Evolutionary conservation across 2,329 filamentous ascomycete genomes (phyloP), one percentile per base, ranked within the genome.

Genomic region (Fusarium oxysporum): DNA sequence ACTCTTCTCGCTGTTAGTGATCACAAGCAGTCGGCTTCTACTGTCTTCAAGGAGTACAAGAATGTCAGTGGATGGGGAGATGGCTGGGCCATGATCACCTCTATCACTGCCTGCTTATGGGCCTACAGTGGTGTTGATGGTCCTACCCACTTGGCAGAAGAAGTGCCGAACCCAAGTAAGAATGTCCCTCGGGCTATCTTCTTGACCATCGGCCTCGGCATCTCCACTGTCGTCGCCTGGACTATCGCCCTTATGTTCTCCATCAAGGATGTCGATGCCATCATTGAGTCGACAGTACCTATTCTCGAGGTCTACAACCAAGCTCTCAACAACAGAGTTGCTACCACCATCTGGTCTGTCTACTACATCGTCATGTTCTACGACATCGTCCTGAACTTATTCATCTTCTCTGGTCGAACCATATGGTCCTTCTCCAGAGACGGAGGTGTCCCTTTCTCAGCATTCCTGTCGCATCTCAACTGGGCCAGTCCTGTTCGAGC

Each of bases 351-450:
- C 32, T 78, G 73, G 71, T 66, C 66, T 1, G 66, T 78, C 4
- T 78, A 76, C 45, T 78, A 77, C 32, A 77, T 78, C 12, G 23
- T 78, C 25, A 70, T 78, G 70, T 78, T 78, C 50, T 78, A 78
- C 65, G 76, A 77, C 16, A 78, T 78, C 25, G 74, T 77, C 3
- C 45, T 78, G 30, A 78, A 78, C 17, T 45, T 77, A 0, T 77
- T 78, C 45, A 76, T 78, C 17, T 78, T 78, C 40, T 71, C 71
- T 4, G 76, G 76, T 1, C 70, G 76, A 41, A 76, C 73, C 2
- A 75, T 78, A 2, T 78, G 76, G 76, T 78, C 76, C 1, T 73
- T 78, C 21, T 77, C 76, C 0, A 66, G 76, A 30, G 76, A 78
- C 33, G 76, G 76, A 6, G 76, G 76, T 7, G 54, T 78, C 3